Percentiles rank a stretch among this genome's conserved stretches.
Conservation (phyloP, 169 alveolate genomes). For the Plasmodium vivax region DNA sequence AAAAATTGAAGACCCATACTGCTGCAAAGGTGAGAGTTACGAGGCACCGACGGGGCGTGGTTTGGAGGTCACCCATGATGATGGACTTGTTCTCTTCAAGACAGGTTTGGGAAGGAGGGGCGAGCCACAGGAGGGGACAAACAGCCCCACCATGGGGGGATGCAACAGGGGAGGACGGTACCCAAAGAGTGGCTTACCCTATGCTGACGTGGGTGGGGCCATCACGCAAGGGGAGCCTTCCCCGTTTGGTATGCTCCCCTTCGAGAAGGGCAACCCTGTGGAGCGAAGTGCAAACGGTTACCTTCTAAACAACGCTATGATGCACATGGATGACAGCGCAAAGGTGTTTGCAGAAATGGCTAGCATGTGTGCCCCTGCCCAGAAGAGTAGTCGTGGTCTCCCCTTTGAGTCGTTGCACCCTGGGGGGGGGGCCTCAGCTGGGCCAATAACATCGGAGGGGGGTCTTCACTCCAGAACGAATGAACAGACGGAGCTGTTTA, state of each 20-base stretch:
- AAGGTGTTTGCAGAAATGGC: neutral
- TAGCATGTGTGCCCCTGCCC: neutral
- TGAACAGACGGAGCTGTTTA: neutral
- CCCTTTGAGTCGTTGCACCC: neutral
- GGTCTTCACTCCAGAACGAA: neutral
- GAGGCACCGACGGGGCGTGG: neutral
- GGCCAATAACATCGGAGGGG: neutral
- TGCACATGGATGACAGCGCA: neutral
- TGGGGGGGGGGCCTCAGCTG: neutral
- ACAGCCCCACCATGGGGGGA: neutral
- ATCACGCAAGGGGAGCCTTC: neutral
- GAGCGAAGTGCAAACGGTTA: neutral
- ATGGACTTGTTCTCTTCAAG: neutral
- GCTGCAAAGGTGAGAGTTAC: neutral
- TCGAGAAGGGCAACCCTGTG: neutral
- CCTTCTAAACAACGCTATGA: neutral
- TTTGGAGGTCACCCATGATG: neutral
- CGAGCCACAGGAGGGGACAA: neutral
- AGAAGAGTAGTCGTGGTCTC: neutral
- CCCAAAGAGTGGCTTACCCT: neutral
- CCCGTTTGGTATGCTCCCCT: neutral
- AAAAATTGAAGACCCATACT: neutral
- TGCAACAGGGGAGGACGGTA: neutral
- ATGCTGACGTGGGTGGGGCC: neutral
- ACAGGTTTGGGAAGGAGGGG: neutral